These are phyloP conservation scores for Beauveria varroae DNA, from an alignment of 2,329 filamentous ascomycete species.

Conservation along the genomic window DNA sequence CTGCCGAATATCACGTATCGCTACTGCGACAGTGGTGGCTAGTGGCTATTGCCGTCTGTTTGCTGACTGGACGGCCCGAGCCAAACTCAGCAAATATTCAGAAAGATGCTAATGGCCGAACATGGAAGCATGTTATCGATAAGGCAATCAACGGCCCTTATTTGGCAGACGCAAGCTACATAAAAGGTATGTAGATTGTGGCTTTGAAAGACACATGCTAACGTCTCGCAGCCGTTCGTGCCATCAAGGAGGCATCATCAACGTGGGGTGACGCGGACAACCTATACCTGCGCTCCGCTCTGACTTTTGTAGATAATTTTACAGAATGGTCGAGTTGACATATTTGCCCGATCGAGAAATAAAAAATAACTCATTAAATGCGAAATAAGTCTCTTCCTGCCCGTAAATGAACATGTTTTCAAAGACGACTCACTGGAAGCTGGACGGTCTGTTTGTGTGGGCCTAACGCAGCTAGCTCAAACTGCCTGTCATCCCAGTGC, in stretches of 20 bases:
- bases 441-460: conserved; percentile 1
- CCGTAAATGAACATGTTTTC: background rate
- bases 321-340: conserved; percentile 51
- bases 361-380: background rate
- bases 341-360: background rate
- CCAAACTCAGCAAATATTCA: conserved; percentile 61
- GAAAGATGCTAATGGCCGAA: conserved; percentile 50
- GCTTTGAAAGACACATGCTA: background rate
- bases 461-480: background rate
- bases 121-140: conserved; percentile 71
- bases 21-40: conserved; percentile 89
- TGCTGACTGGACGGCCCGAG: conserved; percentile 64
- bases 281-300: conserved; percentile 59
- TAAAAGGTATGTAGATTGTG: conserved; percentile 57
- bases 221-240: conserved; percentile 49
- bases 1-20: conserved; percentile 60
- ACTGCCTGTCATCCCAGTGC: background rate
- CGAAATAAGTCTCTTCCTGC: background rate
- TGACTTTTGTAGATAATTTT: conserved; percentile 68
- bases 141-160: conserved; percentile 62
- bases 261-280: conserved; percentile 67
- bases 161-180: conserved; percentile 70
- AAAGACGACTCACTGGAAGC: background rate
- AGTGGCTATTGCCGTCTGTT: conserved; percentile 68
- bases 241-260: conserved; percentile 64